phyloP scores from a whole-genome alignment of 129 eudicot species.

The Flaveria robusta region DNA sequence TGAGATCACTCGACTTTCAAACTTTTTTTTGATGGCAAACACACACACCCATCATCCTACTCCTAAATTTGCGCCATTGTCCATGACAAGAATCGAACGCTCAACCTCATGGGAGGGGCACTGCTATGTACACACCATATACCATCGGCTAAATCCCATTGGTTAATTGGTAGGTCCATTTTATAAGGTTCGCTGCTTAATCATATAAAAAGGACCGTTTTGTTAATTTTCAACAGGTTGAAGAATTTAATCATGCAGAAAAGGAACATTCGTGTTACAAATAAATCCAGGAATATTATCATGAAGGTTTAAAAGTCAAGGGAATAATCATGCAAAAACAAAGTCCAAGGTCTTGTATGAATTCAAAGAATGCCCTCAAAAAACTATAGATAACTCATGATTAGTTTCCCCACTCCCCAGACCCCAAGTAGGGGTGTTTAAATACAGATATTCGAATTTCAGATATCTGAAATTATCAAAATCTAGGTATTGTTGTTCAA shows the following conservation, averaged over 20 bases:
- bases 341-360: neutral
- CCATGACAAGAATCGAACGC: too few species aligned
- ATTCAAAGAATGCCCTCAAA: neutral
- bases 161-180: too few species aligned
- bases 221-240: neutral
- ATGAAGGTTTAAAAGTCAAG: neutral
- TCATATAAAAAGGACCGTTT: constrained; percentile 8
- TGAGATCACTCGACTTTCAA: constrained; percentile 1
- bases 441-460: too few species aligned
- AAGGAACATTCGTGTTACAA: neutral
- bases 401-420: too few species aligned
- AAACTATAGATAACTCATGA: too few species aligned
- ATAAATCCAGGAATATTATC: neutral
- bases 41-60: too few species aligned
- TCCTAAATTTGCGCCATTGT: too few species aligned
- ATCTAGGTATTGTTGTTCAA: neutral
- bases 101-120: too few species aligned
- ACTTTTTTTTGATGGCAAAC: neutral
- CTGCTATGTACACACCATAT: too few species aligned
- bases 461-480: too few species aligned
- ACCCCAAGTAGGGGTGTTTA: too few species aligned
- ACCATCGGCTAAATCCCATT: too few species aligned
- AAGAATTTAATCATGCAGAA: neutral
- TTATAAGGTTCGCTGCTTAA: neutral
- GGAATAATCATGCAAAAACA: neutral